These are phyloP conservation scores for Globisporangium nodosum DNA, from an alignment of 352 stramenopile genomes.

Conservation along the genomic window DNA sequence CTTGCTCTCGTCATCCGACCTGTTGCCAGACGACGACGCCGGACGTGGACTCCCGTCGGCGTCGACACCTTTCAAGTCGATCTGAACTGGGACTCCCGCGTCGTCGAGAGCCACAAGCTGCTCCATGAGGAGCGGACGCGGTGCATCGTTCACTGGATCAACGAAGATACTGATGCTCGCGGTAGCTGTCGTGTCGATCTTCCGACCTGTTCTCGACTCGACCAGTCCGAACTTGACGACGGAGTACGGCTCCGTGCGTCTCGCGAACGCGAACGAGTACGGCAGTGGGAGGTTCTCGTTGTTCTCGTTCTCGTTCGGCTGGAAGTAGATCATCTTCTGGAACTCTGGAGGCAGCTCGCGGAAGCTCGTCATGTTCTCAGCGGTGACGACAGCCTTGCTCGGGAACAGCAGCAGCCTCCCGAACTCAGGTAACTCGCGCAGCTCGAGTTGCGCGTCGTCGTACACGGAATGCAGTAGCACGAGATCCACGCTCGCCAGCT, in stretches of 20 bases:
- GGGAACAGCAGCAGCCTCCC: conserved; percentile 50
- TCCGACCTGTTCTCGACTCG: conserved; percentile 18
- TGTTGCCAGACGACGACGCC: not conserved
- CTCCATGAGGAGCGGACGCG: conserved; percentile 15
- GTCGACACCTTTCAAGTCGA: conserved; percentile 40
- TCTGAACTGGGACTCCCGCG: conserved; percentile 12
- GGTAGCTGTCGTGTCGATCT: conserved; percentile 18
- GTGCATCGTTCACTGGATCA: conserved; percentile 39
- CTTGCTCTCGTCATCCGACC: not conserved
- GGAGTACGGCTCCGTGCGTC: conserved; percentile 28
- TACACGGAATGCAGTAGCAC: conserved; percentile 57
- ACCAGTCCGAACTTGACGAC: conserved; percentile 28
- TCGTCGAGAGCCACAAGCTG: conserved; percentile 18
- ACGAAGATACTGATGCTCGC: conserved; percentile 52
- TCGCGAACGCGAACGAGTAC: conserved; percentile 31
- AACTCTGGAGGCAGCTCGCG: conserved; percentile 31
- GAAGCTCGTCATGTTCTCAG: conserved; percentile 35
- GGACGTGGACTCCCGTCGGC: conserved; percentile 20
- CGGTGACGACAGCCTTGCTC: conserved; percentile 34
- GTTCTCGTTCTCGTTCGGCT: conserved; percentile 32
- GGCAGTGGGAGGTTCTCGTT: conserved; percentile 37
- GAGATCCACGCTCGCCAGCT: conserved; percentile 37
- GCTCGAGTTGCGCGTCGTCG: conserved; percentile 47
- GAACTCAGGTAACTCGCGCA: conserved; percentile 37
- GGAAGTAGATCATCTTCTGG: conserved; percentile 51